Conservation (phyloP, 768 basidiomycete species). For the Auriscalpium orientale region DNA sequence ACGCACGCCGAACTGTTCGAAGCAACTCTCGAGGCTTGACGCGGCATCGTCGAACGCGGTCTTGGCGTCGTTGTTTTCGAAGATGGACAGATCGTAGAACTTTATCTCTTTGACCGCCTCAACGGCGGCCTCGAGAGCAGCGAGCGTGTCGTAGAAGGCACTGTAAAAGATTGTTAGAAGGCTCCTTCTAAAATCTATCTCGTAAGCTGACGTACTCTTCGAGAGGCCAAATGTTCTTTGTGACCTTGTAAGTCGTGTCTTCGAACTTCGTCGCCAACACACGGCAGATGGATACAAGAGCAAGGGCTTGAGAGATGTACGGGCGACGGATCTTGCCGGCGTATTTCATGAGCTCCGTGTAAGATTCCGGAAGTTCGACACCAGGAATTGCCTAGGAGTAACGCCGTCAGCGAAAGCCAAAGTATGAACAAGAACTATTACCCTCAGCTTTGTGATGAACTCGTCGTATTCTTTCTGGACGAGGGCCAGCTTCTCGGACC, state of each 20-base stretch:
- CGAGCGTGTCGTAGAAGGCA: conserved; percentile 3
- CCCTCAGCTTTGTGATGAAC: not conserved
- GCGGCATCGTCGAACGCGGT: not conserved
- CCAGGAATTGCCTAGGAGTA: not conserved
- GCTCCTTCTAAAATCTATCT: not conserved
- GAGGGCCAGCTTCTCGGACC: not conserved
- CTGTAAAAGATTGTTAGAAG: not conserved
- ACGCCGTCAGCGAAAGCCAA: not conserved
- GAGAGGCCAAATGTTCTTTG: not conserved
- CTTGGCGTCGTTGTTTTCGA: conserved; percentile 3
- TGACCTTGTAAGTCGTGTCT: not conserved
- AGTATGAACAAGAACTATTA: not conserved
- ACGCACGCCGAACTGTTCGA: conserved; percentile 4
- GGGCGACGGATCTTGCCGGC: conserved; percentile 9
- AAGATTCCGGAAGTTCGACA: not conserved
- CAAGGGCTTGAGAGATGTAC: conserved; percentile 8
- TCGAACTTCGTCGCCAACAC: conserved; percentile 4
- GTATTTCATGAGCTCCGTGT: conserved; percentile 5
- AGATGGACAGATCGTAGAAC: not conserved
- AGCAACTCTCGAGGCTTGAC: not conserved
- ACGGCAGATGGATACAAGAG: conserved; percentile 8
- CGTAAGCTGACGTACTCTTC: conserved; percentile 6
- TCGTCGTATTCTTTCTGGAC: not conserved
- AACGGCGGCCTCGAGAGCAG: not conserved
- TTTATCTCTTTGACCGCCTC: conserved; percentile 5